Conservation (phyloP, 2,329 filamentous ascomycete species). For the Paracoccidioides lutzii region DNA sequence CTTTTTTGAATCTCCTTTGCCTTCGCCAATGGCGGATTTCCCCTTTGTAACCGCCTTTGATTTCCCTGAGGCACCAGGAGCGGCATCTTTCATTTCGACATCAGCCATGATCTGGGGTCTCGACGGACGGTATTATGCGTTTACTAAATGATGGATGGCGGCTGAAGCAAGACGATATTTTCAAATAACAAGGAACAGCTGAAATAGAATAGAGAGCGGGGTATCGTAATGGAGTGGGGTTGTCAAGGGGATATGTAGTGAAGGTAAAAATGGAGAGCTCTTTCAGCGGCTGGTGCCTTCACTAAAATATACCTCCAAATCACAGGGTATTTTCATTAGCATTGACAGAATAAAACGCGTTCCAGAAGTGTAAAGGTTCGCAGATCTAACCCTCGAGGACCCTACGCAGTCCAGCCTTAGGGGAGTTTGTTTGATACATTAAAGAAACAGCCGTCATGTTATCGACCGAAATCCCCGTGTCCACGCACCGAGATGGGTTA, state of each 20-base stretch:
- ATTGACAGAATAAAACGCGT: no score
- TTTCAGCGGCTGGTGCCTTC: background rate
- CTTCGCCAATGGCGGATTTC: conserved; percentile 39
- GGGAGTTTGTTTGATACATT: no score
- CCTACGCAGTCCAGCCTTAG: no score
- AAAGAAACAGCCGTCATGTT: no score
- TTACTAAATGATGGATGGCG: no score
- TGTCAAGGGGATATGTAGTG: background rate
- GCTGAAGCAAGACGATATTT: no score
- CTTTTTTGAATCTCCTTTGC: conserved; percentile 61
- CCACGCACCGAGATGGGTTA: background rate
- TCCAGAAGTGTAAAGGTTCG: no score
- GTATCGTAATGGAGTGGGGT: background rate
- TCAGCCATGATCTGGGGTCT: conserved; percentile 61
- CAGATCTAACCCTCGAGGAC: no score
- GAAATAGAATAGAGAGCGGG: background rate
- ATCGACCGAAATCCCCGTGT: no score
- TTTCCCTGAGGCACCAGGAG: conserved; percentile 40
- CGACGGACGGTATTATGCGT: background rate
- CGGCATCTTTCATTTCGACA: conserved; percentile 89
- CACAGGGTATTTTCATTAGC: no score
- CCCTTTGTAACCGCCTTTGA: conserved; percentile 44
- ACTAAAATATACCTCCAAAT: no score
- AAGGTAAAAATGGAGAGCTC: background rate
- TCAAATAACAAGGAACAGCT: no score